These are phyloP conservation scores for Fusarium dimerum DNA, from an alignment of 2,329 filamentous ascomycete species.

Conservation along the genomic window DNA sequence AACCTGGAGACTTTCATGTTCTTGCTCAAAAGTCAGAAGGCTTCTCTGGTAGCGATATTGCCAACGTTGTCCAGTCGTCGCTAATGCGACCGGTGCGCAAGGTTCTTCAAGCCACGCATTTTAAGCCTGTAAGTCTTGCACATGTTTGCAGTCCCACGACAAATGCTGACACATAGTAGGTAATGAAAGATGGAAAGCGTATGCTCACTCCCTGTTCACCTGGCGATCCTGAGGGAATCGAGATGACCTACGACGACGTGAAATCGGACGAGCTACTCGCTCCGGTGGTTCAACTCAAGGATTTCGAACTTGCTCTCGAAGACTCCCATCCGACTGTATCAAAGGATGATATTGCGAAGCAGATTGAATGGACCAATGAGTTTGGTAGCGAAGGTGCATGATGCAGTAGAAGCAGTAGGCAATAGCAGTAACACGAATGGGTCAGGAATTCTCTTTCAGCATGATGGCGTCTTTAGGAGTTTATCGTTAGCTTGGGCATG, in stretches of 20 bases:
- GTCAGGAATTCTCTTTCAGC: conserved; percentile 27
- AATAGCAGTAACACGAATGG: not conserved
- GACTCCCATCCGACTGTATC: conserved; percentile 88
- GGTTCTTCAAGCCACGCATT: conserved; percentile 96
- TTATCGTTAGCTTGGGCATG: conserved; percentile 19
- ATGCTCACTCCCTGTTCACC: conserved; percentile 91
- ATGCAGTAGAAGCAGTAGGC: conserved; percentile 12
- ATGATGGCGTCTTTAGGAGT: conserved; percentile 27
- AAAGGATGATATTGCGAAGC: conserved; percentile 77
- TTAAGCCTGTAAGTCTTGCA: conserved; percentile 73
- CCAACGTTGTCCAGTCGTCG: conserved; percentile 92
- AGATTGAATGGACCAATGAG: conserved; percentile 91
- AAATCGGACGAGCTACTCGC: conserved; percentile 83
- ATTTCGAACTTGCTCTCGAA: conserved; percentile 91
- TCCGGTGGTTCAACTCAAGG: conserved; percentile 82
- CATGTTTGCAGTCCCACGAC: too few species aligned
- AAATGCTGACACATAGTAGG: conserved; percentile 46
- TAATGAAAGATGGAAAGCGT: conserved; percentile 65
- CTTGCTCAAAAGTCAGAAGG: conserved; percentile 84
- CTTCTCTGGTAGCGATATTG: conserved; percentile 95
- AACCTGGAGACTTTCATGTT: conserved; percentile 73
- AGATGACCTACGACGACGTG: conserved; percentile 93
- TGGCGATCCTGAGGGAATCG: conserved; percentile 78
- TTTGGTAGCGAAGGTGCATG: conserved; percentile 86
- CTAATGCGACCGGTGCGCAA: conserved; percentile 97